Conservation (phyloP, 2,329 filamentous ascomycete species). For the Rutstroemia sydowiana region DNA sequence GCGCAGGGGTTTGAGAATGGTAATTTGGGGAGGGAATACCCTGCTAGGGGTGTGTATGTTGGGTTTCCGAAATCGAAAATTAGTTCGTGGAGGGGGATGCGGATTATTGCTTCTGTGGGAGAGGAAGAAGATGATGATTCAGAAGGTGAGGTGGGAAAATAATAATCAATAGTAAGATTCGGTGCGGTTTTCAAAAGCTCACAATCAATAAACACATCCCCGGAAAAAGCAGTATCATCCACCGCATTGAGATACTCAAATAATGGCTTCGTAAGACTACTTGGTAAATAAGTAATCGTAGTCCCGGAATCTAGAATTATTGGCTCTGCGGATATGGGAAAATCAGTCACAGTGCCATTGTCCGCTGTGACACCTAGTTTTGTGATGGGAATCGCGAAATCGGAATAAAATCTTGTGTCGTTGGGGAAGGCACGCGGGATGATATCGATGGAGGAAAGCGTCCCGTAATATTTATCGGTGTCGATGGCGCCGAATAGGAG, state of each 20-base stretch:
- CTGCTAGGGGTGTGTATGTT: conserved; percentile 1
- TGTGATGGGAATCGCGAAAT: conserved; percentile 22
- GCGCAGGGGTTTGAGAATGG: conserved; percentile 35
- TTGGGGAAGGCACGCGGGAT: conserved; percentile 11
- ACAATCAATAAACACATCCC: conserved; percentile 30
- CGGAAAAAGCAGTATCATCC: conserved; percentile 17
- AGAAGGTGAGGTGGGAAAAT: too few species aligned
- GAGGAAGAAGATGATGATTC: conserved; percentile 44
- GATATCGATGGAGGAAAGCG: conserved; percentile 22
- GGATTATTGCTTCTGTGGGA: conserved; percentile 35
- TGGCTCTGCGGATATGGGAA: conserved; percentile 32
- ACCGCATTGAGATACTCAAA: conserved; percentile 36
- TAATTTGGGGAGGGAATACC: conserved; percentile 7
- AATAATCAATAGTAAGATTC: conserved; percentile 30
- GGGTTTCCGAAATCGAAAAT: conserved; percentile 26
- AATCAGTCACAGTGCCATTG: conserved; percentile 3
- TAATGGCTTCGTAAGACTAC: conserved; percentile 37
- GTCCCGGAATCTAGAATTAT: conserved; percentile 59
- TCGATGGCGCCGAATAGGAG: conserved; percentile 41
- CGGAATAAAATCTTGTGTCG: conserved; percentile 13
- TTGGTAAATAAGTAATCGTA: conserved; percentile 57
- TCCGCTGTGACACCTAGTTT: conserved; percentile 24
- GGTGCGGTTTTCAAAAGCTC: conserved; percentile 32
- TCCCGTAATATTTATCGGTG: conserved; percentile 37
- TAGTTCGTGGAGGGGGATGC: conserved; percentile 39